Conservation (phyloP, 352 stramenopile species). For the Phytophthora brassicae region DNA sequence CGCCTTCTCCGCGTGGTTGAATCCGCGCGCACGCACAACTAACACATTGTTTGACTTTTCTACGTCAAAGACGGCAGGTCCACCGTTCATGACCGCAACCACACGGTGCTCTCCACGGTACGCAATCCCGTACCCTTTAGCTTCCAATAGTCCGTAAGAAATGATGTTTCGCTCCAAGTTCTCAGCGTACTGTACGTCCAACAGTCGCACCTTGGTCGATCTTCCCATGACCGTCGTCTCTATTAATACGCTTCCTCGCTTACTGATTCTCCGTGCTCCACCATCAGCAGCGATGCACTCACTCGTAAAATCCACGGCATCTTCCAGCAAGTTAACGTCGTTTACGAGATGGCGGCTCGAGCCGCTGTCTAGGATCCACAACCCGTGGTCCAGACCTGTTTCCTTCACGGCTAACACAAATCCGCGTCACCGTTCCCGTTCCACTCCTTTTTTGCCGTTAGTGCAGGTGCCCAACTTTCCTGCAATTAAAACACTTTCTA, state of each 20-base stretch:
- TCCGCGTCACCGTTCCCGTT: not conserved
- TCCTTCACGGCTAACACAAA: too few relatives aligned
- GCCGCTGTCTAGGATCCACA: too few relatives aligned
- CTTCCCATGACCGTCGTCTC: constrained; percentile 2
- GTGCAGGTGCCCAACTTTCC: too few relatives aligned
- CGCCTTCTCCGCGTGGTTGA: too few relatives aligned
- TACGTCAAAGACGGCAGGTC: too few relatives aligned
- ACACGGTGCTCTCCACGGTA: constrained; percentile 1
- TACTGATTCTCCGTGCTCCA: too few relatives aligned
- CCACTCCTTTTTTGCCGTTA: constrained; percentile 1
- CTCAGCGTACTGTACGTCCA: constrained; percentile 13
- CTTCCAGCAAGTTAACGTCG: too few relatives aligned
- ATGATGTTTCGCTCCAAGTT: constrained; percentile 22
- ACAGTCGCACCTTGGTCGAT: constrained; percentile 6
- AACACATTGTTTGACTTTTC: too few relatives aligned
- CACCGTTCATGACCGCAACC: not conserved
- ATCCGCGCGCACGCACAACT: too few relatives aligned
- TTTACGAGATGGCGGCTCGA: constrained; percentile 17
- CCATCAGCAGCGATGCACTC: too few relatives aligned
- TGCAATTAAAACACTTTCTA: constrained; percentile 14
- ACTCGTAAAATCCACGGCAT: too few relatives aligned
- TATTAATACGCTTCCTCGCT: constrained; percentile 8
- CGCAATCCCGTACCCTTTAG: constrained; percentile 6
- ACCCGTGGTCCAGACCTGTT: too few relatives aligned
- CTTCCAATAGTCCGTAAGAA: constrained; percentile 20